phyloP scores from a whole-genome alignment of 2,329 filamentous ascomycete species.

The Bisporella sp. region DNA sequence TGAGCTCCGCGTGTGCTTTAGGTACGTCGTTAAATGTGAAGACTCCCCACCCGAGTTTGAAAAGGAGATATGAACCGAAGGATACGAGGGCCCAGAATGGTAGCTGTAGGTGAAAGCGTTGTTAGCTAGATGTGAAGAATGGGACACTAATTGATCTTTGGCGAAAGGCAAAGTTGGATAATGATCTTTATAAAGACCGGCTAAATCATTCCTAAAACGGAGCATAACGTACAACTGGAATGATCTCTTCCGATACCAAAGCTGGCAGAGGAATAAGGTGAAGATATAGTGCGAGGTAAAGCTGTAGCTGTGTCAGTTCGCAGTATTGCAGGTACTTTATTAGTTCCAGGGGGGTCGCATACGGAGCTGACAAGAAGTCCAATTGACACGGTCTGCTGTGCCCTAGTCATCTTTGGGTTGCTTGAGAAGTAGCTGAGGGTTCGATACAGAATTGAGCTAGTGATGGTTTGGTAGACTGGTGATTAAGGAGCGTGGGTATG shows the following conservation, averaged over 20 bases:
- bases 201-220: not conserved
- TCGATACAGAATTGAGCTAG: not conserved
- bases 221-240: slow-evolving; percentile 67
- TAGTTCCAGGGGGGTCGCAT: slow-evolving; percentile 25
- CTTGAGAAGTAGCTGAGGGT: not conserved
- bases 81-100: slow-evolving; percentile 89
- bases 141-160: slow-evolving; percentile 1
- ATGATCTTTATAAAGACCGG: not conserved
- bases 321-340: not conserved
- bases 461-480: not conserved
- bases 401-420: slow-evolving; percentile 72
- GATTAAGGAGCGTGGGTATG: not conserved
- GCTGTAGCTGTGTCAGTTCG: slow-evolving; percentile 40
- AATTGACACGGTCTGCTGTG: slow-evolving; percentile 85
- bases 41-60: slow-evolving; percentile 85
- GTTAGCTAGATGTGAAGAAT: slow-evolving; percentile 4
- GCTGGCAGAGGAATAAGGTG: slow-evolving; percentile 74
- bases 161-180: not conserved
- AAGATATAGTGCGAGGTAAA: slow-evolving; percentile 83
- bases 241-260: slow-evolving; percentile 73
- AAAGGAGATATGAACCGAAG: slow-evolving; percentile 87
- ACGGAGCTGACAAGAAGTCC: slow-evolving; percentile 84
- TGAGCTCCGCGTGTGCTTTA: slow-evolving; percentile 81
- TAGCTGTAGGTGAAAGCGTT: slow-evolving; percentile 46
- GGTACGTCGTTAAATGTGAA: slow-evolving; percentile 96